A percentile compares a stretch with the other conserved stretches of the same genome.
Conservation (phyloP, 2,329 filamentous ascomycete species). For the Hawksworthiomyces lignivorus region DNA sequence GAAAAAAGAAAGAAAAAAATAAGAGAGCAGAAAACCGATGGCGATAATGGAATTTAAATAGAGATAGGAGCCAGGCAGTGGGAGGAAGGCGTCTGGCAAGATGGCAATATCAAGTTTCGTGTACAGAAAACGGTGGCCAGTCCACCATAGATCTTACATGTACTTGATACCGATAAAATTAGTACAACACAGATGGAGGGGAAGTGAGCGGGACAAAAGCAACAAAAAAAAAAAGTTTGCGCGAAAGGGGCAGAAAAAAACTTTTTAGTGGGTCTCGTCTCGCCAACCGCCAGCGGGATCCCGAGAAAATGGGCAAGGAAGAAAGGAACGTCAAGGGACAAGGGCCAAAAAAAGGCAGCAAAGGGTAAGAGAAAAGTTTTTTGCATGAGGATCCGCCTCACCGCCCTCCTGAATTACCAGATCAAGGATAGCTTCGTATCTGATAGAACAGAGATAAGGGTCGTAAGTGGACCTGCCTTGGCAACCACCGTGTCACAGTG, state of each 20-base stretch:
- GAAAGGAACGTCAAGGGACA: slow-evolving; percentile 1
- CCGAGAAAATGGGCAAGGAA: slow-evolving; percentile 5
- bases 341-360: too few species aligned
- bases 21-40: not conserved
- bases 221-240: slow-evolving; percentile 7
- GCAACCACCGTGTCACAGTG: not conserved
- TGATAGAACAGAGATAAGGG: slow-evolving; percentile 13
- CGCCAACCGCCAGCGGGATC: slow-evolving; percentile 2
- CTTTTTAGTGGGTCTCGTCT: slow-evolving; percentile 15
- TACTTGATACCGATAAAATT: too few species aligned
- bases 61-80: too few species aligned
- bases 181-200: not conserved
- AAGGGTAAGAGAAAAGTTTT: too few species aligned
- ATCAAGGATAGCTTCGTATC: slow-evolving; percentile 1
- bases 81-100: too few species aligned
- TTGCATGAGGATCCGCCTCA: slow-evolving; percentile 13
- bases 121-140: slow-evolving; percentile 6
- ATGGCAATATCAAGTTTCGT: too few species aligned
- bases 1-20: not conserved
- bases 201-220: not conserved
- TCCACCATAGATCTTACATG: too few species aligned
- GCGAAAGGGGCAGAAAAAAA: slow-evolving; percentile 15
- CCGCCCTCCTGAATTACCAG: slow-evolving; percentile 15
- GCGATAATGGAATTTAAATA: not conserved
- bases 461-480: not conserved